A percentile compares a stretch with the other conserved stretches of the same genome.
Evolutionary conservation across 495 filamentous ascomycete genomes (phyloP).

Genomic region (Neurospora pannonica): DNA sequence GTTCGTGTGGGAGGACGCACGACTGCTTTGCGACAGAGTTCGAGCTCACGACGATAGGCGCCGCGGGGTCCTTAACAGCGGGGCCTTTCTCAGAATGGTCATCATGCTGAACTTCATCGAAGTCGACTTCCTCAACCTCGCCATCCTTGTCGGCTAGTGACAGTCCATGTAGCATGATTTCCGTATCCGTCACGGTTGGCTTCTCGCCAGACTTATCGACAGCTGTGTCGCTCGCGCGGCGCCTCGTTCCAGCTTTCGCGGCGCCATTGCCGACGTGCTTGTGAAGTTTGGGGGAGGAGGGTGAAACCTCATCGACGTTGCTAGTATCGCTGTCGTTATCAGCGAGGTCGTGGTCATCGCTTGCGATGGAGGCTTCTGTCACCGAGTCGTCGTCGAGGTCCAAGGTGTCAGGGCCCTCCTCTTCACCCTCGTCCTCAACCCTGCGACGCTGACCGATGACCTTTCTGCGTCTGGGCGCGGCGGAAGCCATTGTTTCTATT

Average conservation of each 20-base stretch:
- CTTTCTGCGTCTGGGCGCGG: constrained; percentile 51
- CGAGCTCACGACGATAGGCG: constrained; percentile 39
- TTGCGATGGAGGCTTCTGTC: constrained; percentile 68
- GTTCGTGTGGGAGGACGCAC: constrained; percentile 50
- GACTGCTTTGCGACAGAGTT: constrained; percentile 20
- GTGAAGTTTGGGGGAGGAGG: constrained; percentile 34
- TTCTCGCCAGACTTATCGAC: constrained; percentile 19
- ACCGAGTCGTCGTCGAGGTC: constrained; percentile 73
- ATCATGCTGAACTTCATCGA: constrained; percentile 46
- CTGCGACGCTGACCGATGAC: constrained; percentile 67
- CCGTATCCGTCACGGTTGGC: constrained; percentile 54
- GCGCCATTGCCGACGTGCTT: constrained; percentile 28
- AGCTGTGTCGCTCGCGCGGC: constrained; percentile 22
- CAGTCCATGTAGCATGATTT: constrained; percentile 81
- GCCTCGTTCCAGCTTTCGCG: constrained; percentile 32
- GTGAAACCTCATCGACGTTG: constrained; percentile 50
- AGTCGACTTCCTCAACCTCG: constrained; percentile 51
- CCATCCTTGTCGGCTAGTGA: constrained; percentile 50
- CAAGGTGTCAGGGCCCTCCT: constrained; percentile 55
- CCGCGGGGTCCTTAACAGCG: constrained; percentile 20
- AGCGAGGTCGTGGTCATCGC: constrained; percentile 66
- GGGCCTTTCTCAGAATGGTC: not conserved
- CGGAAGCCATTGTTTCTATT: constrained; percentile 20
- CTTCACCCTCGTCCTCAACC: constrained; percentile 71
- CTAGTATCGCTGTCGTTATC: constrained; percentile 68